A percentile compares a stretch with the other conserved stretches of the same genome.
These are phyloP conservation scores for Erigeron philadelphicus DNA, from an alignment of 140 eudicot species.

Conservation along the genomic window DNA sequence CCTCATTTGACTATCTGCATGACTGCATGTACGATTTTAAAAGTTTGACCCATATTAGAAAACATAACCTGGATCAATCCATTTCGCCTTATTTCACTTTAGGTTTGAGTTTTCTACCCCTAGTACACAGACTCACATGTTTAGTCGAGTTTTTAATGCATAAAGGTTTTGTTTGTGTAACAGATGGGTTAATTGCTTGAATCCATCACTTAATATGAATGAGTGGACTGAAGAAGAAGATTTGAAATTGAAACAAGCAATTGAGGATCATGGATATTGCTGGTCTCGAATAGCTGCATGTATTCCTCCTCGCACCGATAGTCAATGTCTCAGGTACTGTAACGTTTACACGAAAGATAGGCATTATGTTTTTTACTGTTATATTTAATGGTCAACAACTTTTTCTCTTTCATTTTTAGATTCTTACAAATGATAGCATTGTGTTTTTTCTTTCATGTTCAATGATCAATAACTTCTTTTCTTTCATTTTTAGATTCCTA, in stretches of 20 bases:
- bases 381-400: not conserved
- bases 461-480: not conserved
- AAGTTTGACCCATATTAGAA: not conserved
- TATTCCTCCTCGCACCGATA: slow-evolving; percentile 79
- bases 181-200: slow-evolving; percentile 88
- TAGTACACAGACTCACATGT: not conserved
- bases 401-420: not conserved
- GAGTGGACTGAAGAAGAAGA: slow-evolving; percentile 88
- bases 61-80: not conserved
- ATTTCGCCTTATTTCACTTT: not conserved
- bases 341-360: not conserved
- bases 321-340: slow-evolving; percentile 69
- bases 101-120: not conserved
- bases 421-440: too few relatives aligned
- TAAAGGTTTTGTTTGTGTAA: slow-evolving; percentile 1
- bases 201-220: slow-evolving; percentile 60
- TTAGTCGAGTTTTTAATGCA: not conserved
- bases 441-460: not conserved
- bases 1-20: not conserved
- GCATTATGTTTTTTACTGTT: not conserved
- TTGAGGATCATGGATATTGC: slow-evolving; percentile 51
- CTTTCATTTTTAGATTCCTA: too few relatives aligned
- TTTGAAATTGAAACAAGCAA: slow-evolving; percentile 47
- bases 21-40: not conserved
- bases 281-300: slow-evolving; percentile 80